phyloP scores from a whole-genome alignment of 2,329 filamentous ascomycete species.

The Gaeumannomyces tritici region DNA sequence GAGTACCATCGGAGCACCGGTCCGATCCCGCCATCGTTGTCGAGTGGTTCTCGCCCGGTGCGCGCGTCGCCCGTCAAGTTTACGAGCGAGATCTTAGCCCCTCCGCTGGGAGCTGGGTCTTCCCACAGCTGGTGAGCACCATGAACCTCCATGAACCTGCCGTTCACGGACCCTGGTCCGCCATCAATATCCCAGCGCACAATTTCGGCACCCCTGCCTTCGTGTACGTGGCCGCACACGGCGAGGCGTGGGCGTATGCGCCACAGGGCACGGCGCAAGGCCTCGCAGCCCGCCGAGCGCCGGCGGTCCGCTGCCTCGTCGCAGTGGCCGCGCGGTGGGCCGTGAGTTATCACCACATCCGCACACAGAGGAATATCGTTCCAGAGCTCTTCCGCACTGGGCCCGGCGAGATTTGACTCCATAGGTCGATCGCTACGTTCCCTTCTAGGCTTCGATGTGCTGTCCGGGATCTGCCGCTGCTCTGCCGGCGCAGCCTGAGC shows the following conservation, averaged over 20 bases:
- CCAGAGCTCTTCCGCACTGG: slow-evolving; percentile 36
- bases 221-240: slow-evolving; percentile 66
- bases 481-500: not conserved
- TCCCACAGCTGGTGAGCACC: slow-evolving; percentile 36
- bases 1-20: no score
- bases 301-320: slow-evolving; percentile 34
- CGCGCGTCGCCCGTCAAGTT: slow-evolving; percentile 40
- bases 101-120: slow-evolving; percentile 30
- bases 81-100: slow-evolving; percentile 50
- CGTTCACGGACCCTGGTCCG: slow-evolving; percentile 15
- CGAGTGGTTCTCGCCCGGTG: slow-evolving; percentile 27
- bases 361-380: slow-evolving; percentile 47
- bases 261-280: slow-evolving; percentile 46
- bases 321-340: slow-evolving; percentile 50
- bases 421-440: not conserved
- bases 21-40: slow-evolving; percentile 32
- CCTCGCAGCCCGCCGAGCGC: slow-evolving; percentile 47
- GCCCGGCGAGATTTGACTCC: not conserved
- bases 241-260: slow-evolving; percentile 53
- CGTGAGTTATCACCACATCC: slow-evolving; percentile 64
- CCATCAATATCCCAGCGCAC: slow-evolving; percentile 48
- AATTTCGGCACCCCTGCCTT: slow-evolving; percentile 52
- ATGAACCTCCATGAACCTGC: not conserved
- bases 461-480: not conserved
- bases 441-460: no score